phyloP scores from a whole-genome alignment of 2,329 filamentous ascomycete genomes.

The Fusarium verrucosum region DNA sequence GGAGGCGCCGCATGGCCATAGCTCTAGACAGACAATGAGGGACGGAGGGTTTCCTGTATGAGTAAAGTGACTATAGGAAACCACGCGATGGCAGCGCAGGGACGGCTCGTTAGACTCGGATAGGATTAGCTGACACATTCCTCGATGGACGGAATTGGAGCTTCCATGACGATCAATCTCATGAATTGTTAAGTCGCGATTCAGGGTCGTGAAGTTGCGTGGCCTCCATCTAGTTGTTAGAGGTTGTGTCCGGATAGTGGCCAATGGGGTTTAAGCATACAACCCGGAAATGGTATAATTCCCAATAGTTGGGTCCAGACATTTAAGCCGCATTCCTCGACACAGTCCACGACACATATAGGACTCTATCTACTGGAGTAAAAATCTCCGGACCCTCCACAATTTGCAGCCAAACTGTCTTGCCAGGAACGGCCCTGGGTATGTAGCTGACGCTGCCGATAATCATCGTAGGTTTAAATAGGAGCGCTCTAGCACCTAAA shows the following conservation, averaged over 20 bases:
- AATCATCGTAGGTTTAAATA: neutral
- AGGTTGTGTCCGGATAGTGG: neutral
- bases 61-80: neutral
- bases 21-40: neutral
- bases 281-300: constrained; percentile 21
- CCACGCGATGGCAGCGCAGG: neutral
- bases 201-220: neutral
- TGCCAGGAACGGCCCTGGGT: no score
- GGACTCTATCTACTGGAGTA: neutral
- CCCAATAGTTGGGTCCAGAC: constrained; percentile 1
- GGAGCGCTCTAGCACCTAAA: neutral
- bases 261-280: neutral
- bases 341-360: neutral
- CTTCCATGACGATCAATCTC: neutral
- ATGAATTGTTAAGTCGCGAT: neutral
- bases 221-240: neutral
- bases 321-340: constrained; percentile 23
- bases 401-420: neutral
- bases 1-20: neutral
- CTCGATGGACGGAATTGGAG: constrained; percentile 1
- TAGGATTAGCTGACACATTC: neutral
- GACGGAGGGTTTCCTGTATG: neutral
- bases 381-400: neutral
- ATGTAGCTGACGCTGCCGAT: neutral
- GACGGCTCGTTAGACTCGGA: neutral